Conservation (phyloP, 2,329 filamentous ascomycete species). For the Acrodontium crateriforme region DNA sequence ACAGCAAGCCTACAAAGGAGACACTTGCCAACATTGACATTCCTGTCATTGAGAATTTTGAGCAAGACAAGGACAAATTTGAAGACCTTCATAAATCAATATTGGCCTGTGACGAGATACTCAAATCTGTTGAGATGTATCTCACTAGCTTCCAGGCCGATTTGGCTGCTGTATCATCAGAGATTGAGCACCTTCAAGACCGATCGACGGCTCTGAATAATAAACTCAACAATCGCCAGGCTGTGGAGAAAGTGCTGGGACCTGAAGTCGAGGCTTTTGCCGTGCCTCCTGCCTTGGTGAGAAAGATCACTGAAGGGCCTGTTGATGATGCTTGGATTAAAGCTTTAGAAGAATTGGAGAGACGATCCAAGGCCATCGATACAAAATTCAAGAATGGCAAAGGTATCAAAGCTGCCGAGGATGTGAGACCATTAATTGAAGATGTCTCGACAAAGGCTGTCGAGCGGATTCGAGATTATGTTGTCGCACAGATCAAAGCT, state of each 20-base stretch:
- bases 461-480: slow-evolving; percentile 83
- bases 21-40: slow-evolving; percentile 5
- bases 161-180: slow-evolving; percentile 77
- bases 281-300: slow-evolving; percentile 69
- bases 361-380: slow-evolving; percentile 58
- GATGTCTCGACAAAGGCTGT: slow-evolving; percentile 81
- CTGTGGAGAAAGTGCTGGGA: slow-evolving; percentile 74
- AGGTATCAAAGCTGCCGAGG: slow-evolving; percentile 62
- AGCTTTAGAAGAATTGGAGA: slow-evolving; percentile 71
- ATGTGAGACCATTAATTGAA: slow-evolving; percentile 71
- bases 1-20: slow-evolving; percentile 11
- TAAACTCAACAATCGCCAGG: slow-evolving; percentile 74
- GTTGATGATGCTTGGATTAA: slow-evolving; percentile 85
- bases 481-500: slow-evolving; percentile 89
- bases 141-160: slow-evolving; percentile 88
- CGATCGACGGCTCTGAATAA: slow-evolving; percentile 72
- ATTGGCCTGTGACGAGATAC: slow-evolving; percentile 74
- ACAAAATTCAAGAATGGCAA: slow-evolving; percentile 47
- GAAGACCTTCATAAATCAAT: slow-evolving; percentile 87
- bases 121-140: slow-evolving; percentile 86
- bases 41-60: slow-evolving; percentile 38
- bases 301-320: slow-evolving; percentile 72
- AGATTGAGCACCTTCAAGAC: slow-evolving; percentile 86
- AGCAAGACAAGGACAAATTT: slow-evolving; percentile 70
- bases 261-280: slow-evolving; percentile 87